These are phyloP conservation scores for Dionaea muscipula DNA, from an alignment of 179 eudicot species.

Conservation along the genomic window DNA sequence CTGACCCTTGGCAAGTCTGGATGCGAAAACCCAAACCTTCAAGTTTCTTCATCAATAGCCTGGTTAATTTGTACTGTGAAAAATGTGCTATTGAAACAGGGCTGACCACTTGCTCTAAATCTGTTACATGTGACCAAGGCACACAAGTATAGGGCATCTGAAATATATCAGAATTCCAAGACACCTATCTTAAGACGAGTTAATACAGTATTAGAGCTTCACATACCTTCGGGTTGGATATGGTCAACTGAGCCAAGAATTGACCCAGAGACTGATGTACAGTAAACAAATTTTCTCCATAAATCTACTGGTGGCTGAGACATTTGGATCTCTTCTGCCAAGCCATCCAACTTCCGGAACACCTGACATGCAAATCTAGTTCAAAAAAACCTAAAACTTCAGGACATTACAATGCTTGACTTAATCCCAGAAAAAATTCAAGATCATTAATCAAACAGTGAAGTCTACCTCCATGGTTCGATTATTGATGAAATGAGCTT, in stretches of 20 bases:
- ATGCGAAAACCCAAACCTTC: constrained; percentile 37
- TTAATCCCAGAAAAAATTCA: not conserved
- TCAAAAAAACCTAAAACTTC: constrained; percentile 26
- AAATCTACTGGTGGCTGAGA: constrained; percentile 78
- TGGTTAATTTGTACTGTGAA: constrained; percentile 67
- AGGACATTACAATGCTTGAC: constrained; percentile 13
- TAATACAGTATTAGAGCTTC: no score
- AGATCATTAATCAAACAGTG: not conserved
- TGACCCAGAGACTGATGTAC: constrained; percentile 78
- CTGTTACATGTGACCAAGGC: no score
- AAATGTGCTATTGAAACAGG: constrained; percentile 82
- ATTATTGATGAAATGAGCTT: constrained; percentile 93
- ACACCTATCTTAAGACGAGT: no score
- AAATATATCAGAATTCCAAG: no score
- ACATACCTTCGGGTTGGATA: constrained; percentile 82
- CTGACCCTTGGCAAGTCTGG: constrained; percentile 17
- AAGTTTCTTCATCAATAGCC: constrained; percentile 46
- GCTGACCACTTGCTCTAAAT: constrained; percentile 69
- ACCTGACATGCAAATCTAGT: constrained; percentile 45
- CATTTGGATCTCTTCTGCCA: constrained; percentile 64
- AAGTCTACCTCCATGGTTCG: constrained; percentile 87
- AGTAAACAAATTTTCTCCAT: constrained; percentile 91
- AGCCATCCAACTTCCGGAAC: constrained; percentile 70
- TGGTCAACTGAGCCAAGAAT: constrained; percentile 87
- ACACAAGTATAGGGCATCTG: no score